Evolutionary conservation across 352 stramenopile genomes (phyloP).

Genomic region (Detonula confervacea): DNA sequence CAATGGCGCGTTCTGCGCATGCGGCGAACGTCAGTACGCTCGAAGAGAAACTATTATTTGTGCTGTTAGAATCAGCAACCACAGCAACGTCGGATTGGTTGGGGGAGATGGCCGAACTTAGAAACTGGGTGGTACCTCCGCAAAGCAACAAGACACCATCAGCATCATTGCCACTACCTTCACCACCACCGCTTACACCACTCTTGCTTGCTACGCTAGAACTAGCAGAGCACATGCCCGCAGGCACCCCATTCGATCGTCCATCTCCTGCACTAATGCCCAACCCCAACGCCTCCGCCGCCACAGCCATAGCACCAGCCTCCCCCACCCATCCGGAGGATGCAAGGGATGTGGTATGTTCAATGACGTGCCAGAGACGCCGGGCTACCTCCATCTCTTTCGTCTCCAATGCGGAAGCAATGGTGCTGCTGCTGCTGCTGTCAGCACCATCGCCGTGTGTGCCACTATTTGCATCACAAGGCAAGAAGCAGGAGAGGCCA

Average conservation of each 20-base stretch:
- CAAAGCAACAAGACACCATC: constrained; percentile 58
- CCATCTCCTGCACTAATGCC: constrained; percentile 77
- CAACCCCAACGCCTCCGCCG: constrained; percentile 83
- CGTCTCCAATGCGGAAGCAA: constrained; percentile 25
- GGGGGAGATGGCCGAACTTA: constrained; percentile 62
- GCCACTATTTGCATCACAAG: too few relatives aligned
- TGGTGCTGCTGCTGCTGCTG: constrained; percentile 16
- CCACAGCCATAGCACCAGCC: constrained; percentile 84
- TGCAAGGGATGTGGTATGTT: constrained; percentile 68
- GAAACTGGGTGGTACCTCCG: constrained; percentile 66
- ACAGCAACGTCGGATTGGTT: constrained; percentile 17
- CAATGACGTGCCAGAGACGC: constrained; percentile 75
- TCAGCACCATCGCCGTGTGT: too few relatives aligned
- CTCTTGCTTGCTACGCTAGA: too few relatives aligned
- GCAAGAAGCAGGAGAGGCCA: constrained; percentile 54
- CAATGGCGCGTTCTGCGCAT: constrained; percentile 71
- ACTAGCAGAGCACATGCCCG: constrained; percentile 53
- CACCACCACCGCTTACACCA: too few relatives aligned
- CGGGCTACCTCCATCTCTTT: constrained; percentile 44
- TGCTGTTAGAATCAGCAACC: constrained; percentile 11
- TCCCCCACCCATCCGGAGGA: constrained; percentile 82
- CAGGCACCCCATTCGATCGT: constrained; percentile 42
- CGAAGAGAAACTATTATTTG: constrained; percentile 12
- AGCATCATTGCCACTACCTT: too few relatives aligned
- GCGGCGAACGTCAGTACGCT: constrained; percentile 54